phyloP scores from a whole-genome alignment of 2,329 filamentous ascomycete genomes.

The Aspergillus sp. region DNA sequence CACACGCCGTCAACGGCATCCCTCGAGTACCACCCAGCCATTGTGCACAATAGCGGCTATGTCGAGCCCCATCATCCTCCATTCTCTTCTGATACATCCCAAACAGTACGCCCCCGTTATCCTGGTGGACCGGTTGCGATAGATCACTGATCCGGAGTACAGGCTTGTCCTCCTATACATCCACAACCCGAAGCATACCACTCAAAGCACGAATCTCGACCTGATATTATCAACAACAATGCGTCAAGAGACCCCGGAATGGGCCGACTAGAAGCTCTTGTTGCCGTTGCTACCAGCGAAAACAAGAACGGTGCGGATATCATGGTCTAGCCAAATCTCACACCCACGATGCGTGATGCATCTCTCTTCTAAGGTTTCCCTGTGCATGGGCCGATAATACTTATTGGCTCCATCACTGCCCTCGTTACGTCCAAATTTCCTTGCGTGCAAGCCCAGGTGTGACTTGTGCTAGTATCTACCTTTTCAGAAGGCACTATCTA shows the following conservation, averaged over 20 bases:
- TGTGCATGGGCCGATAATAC: neutral
- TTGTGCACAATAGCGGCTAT: slow-evolving; percentile 49
- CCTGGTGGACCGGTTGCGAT: slow-evolving; percentile 25
- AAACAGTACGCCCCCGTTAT: slow-evolving; percentile 40
- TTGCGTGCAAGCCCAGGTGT: neutral
- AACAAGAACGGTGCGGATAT: slow-evolving; percentile 39
- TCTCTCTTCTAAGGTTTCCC: neutral
- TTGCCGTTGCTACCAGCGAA: slow-evolving; percentile 51
- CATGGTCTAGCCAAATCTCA: slow-evolving; percentile 23
- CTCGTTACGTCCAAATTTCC: neutral
- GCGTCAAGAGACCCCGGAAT: slow-evolving; percentile 39
- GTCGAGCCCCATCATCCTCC: slow-evolving; percentile 44
- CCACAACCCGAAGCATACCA: slow-evolving; percentile 32
- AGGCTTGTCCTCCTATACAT: slow-evolving; percentile 35
- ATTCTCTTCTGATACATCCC: slow-evolving; percentile 35
- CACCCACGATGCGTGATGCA: neutral
- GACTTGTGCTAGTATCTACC: neutral
- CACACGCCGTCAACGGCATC: slow-evolving; percentile 48
- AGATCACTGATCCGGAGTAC: slow-evolving; percentile 31
- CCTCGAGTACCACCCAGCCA: slow-evolving; percentile 50
- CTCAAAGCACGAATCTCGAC: slow-evolving; percentile 27
- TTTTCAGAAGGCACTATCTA: neutral
- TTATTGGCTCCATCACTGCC: neutral
- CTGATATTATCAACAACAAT: slow-evolving; percentile 29
- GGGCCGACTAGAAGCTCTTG: slow-evolving; percentile 51